Percentiles rank a stretch among this genome's conserved stretches.
phyloP scores from a whole-genome alignment of 345 rosid genomes.

The Eutrema heterophyllum region DNA sequence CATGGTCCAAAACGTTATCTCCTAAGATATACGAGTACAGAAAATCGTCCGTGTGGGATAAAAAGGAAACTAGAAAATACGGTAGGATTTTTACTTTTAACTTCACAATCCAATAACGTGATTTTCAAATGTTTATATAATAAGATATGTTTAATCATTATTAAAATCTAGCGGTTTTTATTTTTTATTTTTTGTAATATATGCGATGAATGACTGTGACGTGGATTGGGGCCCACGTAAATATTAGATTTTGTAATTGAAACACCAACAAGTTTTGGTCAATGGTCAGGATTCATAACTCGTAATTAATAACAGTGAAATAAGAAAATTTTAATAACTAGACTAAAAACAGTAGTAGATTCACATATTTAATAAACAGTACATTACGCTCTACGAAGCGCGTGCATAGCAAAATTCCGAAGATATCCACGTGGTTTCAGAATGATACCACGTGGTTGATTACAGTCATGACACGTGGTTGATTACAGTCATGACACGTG shows the following conservation, averaged over 20 bases:
- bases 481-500: not conserved
- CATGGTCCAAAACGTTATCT: slow-evolving; percentile 6
- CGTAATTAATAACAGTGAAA: slow-evolving; percentile 11
- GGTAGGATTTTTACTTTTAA: slow-evolving; percentile 1
- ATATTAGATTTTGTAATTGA: slow-evolving; percentile 20
- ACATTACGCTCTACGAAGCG: slow-evolving; percentile 34
- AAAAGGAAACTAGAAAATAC: slow-evolving; percentile 1
- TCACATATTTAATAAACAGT: not conserved
- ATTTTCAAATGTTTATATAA: not conserved
- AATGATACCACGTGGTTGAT: slow-evolving; percentile 20
- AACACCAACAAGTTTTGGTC: slow-evolving; percentile 22
- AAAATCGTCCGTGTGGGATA: slow-evolving; percentile 2
- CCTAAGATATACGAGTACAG: not conserved
- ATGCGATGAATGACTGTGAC: slow-evolving; percentile 4
- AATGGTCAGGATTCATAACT: slow-evolving; percentile 27
- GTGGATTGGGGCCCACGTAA: slow-evolving; percentile 4
- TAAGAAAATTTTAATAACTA: not conserved
- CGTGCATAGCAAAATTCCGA: not conserved
- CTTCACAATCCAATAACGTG: not conserved
- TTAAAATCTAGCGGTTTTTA: not conserved
- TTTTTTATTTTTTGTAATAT: not conserved
- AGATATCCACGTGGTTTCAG: slow-evolving; percentile 17
- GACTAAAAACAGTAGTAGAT: not conserved
- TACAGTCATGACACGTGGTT: slow-evolving; percentile 25
- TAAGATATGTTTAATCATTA: not conserved